Conservation (phyloP, 73 alveolate genomes). For the Tetrahymena elliotti region DNA sequence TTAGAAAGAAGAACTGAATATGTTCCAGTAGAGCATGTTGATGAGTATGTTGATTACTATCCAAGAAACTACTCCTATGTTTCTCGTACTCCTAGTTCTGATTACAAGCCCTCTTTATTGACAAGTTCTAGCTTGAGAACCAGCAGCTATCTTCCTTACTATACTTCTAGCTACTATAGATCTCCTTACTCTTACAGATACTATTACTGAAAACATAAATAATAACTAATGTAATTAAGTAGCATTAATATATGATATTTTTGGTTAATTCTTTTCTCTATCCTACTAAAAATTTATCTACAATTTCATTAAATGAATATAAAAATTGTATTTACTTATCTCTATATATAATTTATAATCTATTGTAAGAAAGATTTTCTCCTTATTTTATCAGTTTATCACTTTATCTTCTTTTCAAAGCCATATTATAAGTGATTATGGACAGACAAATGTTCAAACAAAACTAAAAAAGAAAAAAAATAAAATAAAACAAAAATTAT, state of each 20-base stretch:
- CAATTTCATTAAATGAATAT: too few species aligned
- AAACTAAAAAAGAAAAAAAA: too few species aligned
- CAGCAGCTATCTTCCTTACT: not conserved
- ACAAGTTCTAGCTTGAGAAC: not conserved
- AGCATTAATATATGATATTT: not conserved
- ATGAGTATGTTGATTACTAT: constrained; percentile 23
- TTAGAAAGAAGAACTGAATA: constrained; percentile 34
- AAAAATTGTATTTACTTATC: not conserved
- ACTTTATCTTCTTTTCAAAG: not conserved
- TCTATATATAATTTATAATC: not conserved
- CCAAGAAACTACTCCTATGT: constrained; percentile 20
- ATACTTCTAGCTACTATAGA: not conserved
- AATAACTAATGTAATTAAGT: not conserved
- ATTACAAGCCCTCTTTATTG: not conserved
- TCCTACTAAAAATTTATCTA: not conserved
- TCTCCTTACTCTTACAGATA: not conserved
- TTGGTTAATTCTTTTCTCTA: not conserved
- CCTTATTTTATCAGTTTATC: not conserved
- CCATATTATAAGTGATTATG: too few species aligned
- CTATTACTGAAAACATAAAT: not conserved
- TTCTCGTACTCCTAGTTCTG: not conserved
- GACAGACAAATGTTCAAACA: not conserved
- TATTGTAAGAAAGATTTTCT: not conserved
- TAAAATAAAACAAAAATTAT: too few species aligned
- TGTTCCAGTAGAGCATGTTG: constrained; percentile 27